Base-by-base conservation (phyloP, 306 rosid genomes). In the Cucurbita argyrosperma region DNA sequence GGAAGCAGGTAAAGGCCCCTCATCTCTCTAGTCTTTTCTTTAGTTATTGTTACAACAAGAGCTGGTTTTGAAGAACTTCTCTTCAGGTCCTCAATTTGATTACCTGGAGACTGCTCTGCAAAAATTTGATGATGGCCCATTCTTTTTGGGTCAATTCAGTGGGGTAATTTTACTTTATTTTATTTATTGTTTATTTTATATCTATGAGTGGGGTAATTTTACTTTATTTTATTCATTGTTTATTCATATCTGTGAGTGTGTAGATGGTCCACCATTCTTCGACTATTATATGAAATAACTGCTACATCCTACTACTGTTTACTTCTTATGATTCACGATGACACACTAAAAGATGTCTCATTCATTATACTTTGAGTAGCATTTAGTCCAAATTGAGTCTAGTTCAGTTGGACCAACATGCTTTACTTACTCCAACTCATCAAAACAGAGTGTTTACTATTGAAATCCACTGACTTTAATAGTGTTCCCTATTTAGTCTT, bases 111-210 rank as follows among this genome's bases (percentile, higher is more conserved):
- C 85, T 72, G 85, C 92, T 83, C 88, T 92, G 72, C 83, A 81
- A 16, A 92, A 84, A 66, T 88, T 85, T 66, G 91, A 85, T 11
- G 96, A 90, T 57, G 96, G 96, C 7, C 96, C 98, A 58, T 88
- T 85, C 87, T 73, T 92, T 68, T 83, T 92, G 45, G 98, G 96
- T 21, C 85, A 84, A 52, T 79, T 92, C 54, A 90, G 98, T 74
- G 73, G 71, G 91, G 98, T 90, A 71, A 60, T 16, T 54, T 39
- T n/a, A 53, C 19, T 37, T 53, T 39, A 43, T 23, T 39, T 62
- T 39, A 43, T 23, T 39, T 62, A 4, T 7, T 43, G 3, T 46
- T 46, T 9, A 12, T 26, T 1, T 12, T 50, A 49, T 49, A 12
- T 13, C 14, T 13, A 6, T 4, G 6, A 49, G 5, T 49, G 53